Conservation (phyloP, 768 basidiomycete species). For the Russula olivacea region DNA sequence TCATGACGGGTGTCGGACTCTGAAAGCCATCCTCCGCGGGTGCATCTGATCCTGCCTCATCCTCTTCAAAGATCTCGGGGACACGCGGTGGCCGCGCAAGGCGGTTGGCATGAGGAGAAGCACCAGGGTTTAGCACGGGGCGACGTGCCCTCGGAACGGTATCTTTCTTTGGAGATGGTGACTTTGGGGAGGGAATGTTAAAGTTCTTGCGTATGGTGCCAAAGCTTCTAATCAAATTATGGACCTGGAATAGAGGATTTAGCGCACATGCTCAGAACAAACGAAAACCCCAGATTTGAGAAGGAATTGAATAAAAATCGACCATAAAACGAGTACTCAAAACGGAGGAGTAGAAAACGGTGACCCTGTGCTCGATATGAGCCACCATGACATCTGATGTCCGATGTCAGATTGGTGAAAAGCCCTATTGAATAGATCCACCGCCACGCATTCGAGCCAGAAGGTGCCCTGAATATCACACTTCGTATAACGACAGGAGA, state of each 20-base stretch:
- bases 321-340: background rate
- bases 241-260: constrained; percentile 10
- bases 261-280: background rate
- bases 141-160: constrained; percentile 39
- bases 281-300: background rate
- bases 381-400: background rate
- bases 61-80: constrained; percentile 63
- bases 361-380: background rate
- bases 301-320: background rate
- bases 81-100: constrained; percentile 61
- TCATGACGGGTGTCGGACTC: constrained; percentile 35
- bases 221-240: constrained; percentile 54
- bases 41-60: constrained; percentile 48
- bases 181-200: constrained; percentile 36
- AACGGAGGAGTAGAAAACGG: background rate
- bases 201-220: constrained; percentile 58
- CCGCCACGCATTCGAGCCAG: background rate
- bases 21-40: constrained; percentile 38
- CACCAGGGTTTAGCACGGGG: constrained; percentile 38
- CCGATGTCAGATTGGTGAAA: background rate
- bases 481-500: background rate
- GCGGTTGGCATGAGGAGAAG: constrained; percentile 47
- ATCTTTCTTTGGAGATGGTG: constrained; percentile 42
- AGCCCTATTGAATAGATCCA: background rate
- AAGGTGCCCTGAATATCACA: background rate